Base-by-base conservation (phyloP, 352 stramenopile species). In the Pythium aquatile region DNA sequence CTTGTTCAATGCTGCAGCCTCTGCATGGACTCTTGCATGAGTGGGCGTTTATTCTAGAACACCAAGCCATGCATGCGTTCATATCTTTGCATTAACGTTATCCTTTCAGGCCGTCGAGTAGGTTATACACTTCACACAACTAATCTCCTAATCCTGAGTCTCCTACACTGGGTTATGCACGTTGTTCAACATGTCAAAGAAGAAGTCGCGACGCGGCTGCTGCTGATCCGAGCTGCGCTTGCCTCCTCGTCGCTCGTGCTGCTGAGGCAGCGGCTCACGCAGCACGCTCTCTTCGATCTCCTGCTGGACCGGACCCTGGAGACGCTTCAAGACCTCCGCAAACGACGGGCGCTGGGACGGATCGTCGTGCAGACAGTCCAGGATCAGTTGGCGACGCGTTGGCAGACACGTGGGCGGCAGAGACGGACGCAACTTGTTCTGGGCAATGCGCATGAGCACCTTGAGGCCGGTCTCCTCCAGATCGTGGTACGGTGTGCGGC, bases 401-500 rank as follows among this genome's bases (percentile, higher is more conserved):
- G 78, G 78, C 2, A 88, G 75, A 65, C 82, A 91, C 6, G 56
- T 83, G 24, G 68, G 33, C 0, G 87, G 85, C 24, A 96, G 65
- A n/a, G 87, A 88, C 28, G 87, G 87, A 2, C 87, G 79, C 35
- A 94, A 53, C 6, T 81, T 74, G 65, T 88, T 80, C 55, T 92
- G 74, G 17, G 87, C 84, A 26, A 96, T 85, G 6, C 76, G 76
- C 73, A 94, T 88, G 9, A 96, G 73, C 53, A 96, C 83, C 53
- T 90, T 91, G 47, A 94, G 65, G 11, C 82, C 85, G 10, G 75
- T 91, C 57, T 89, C 78, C 3, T 80, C 73, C 26, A 80, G 72
- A 37, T 96, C 87, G 55, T 94, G 75, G 58, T 96, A 96, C 44
- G 87, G 87, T 53, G 84, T 94, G 30, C 82, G 75, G 29, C 86